A percentile compares a stretch with the other conserved stretches of the same genome.
These are phyloP conservation scores for Termitomyces sp. DNA, from an alignment of 768 basidiomycete species.

Conservation along the genomic window DNA sequence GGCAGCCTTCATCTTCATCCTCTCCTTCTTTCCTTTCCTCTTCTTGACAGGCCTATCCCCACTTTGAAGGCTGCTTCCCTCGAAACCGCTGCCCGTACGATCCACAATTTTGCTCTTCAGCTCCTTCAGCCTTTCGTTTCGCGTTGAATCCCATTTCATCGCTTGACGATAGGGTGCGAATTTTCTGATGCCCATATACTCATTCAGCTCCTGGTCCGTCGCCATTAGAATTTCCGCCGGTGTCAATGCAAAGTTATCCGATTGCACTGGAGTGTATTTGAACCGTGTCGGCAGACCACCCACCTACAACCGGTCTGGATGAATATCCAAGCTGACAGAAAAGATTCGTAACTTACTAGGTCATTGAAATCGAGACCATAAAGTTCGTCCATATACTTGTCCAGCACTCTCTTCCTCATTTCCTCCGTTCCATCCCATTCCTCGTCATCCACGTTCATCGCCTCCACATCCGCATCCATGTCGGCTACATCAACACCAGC, in stretches of 20 bases:
- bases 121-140: slow-evolving; percentile 64
- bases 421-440: slow-evolving; percentile 90
- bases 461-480: slow-evolving; percentile 40
- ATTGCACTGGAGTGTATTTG: slow-evolving; percentile 72
- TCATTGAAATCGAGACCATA: slow-evolving; percentile 94
- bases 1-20: slow-evolving; percentile 42
- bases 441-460: slow-evolving; percentile 43
- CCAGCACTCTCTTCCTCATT: slow-evolving; percentile 76
- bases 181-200: slow-evolving; percentile 85
- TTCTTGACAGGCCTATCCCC: slow-evolving; percentile 42
- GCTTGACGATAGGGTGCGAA: slow-evolving; percentile 82
- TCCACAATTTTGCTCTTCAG: slow-evolving; percentile 58
- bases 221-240: slow-evolving; percentile 88
- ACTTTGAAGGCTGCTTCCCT: slow-evolving; percentile 13
- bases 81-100: slow-evolving; percentile 25
- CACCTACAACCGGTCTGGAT: slow-evolving; percentile 43
- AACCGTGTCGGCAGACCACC: slow-evolving; percentile 90
- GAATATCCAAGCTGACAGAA: slow-evolving; percentile 1
- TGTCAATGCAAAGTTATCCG: slow-evolving; percentile 62
- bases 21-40: slow-evolving; percentile 68
- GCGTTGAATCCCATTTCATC: slow-evolving; percentile 56
- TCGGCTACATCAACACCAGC: slow-evolving; percentile 56
- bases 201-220: slow-evolving; percentile 89
- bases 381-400: slow-evolving; percentile 89
- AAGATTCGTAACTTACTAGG: slow-evolving; percentile 51